Evolutionary conservation across 2,329 filamentous ascomycete species (phyloP), one percentile per base, ranked within the genome.

Genomic region (Pestalotiopsis sp.): DNA sequence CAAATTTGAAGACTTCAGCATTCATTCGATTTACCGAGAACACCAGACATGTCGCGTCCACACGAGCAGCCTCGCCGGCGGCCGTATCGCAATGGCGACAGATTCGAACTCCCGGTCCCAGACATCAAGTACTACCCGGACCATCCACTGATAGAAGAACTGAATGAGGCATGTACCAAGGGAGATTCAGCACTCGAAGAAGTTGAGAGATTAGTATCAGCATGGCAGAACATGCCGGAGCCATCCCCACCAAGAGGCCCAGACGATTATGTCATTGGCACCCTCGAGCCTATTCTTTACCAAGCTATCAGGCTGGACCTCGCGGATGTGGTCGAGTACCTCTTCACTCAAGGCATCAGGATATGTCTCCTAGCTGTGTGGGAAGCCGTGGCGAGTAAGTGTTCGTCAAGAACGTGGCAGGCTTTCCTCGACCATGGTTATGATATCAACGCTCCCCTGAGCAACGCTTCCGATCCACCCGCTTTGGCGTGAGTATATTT

Each of bases 61-160:
- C 59, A 62, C 25, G 59, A 62, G 11, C 59, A 36, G 31, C 31
- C 13, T n/a, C 27, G 25, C 20, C 59, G 59, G 27, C 68, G 27
- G 65, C 49, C 27, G 36, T 66, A 20, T 23, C 41, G 66, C 1
- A 52, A 65, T 31, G 67, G 67, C 4, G 69, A 70, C 59, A 3
- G 66, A 31, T 52, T 63, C 25, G 63, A 68, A n/a, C 64, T 70
- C 12, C 58, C 69, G 3, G 63, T 70, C n/a, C 25, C 69, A 14
- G 69, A 38, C 25, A 49, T 68, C 17, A 36, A 17, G 25, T 68
- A 70, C 64, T 68, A 68, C 39, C 69, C 69, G 1, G 69, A 70
- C 5, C 69, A 68, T n/a, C 69, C 69, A 9, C 58, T 27, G 39
- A 68, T 70, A 49, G 45, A 66, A 60, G 41, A 68, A 31, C 61